Base-by-base conservation (phyloP, 768 basidiomycete genomes). In the Phylloporus arenicola region DNA sequence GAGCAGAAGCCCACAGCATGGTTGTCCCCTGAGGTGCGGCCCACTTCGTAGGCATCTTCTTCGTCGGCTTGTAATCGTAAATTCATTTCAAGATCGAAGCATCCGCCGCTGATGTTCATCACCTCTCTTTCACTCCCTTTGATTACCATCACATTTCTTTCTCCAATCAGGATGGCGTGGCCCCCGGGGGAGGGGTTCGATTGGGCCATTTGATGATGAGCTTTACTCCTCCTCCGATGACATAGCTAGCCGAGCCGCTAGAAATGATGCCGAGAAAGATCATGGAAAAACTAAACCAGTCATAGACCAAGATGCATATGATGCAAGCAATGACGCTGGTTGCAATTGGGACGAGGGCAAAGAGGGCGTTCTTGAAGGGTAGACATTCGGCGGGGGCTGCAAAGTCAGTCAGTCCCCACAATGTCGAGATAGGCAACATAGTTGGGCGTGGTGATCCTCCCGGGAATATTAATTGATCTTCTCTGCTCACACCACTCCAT, bases 181-280 rank as follows among this genome's bases (percentile, higher is more conserved):
- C 67, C 70, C 2, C 25, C 3, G 25, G 7, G 25, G 47, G 58
- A 7, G 68, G 2, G 29, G 29, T 10, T 10, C 2, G 4, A 30
- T 65, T 12, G 44, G 33, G 0, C 57, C 54, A 40, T 3, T 42
- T 20, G 34, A 64, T 45, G n/a, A 48, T 20, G 6, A 66, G 54
- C 14, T 20, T 61, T 62, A 12, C 52, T 30, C 61, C 62, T 0
- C 51, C 52, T 9, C 66, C 68, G 7, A 69, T 61, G 41, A 60
- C 39, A 8, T 45, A 11, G 49, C 62, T 62, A 16, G 65, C 52
- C 13, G 48, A 39, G 20, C 68, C 70, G 30, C 56, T 67, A 46
- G 63, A 54, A 19, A 70, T 3, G 43, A 69, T 65, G 2, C 70
- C 68, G 13, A 68, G 34, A 2, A 69, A 45, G 42, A 70, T 70